Conservation (phyloP, 805 yeast species). For the Candida suzukii region DNA sequence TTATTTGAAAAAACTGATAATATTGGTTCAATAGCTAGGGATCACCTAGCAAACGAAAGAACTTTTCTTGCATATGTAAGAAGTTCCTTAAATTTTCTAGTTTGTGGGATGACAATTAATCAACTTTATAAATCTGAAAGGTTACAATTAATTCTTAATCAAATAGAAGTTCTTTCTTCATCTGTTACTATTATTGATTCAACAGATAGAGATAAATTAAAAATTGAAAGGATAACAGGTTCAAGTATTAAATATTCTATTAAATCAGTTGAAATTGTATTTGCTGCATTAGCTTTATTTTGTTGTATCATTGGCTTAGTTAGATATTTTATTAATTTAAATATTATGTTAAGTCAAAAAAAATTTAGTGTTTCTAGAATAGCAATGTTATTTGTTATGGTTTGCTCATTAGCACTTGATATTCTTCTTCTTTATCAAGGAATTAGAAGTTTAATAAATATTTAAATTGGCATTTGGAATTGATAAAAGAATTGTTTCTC, state of each 20-base stretch:
- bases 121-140: constrained; percentile 28
- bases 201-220: too few species aligned
- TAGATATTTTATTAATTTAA: constrained; percentile 13
- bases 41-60: constrained; percentile 42
- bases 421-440: not conserved
- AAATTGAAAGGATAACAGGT: too few species aligned
- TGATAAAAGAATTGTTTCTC: not conserved
- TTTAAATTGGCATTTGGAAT: too few species aligned
- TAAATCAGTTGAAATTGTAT: constrained; percentile 7
- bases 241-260: not conserved
- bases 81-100: constrained; percentile 31
- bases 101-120: constrained; percentile 33
- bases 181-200: not conserved
- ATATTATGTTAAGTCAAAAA: constrained; percentile 8
- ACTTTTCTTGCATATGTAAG: constrained; percentile 42
- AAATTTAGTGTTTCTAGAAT: constrained; percentile 12
- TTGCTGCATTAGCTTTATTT: constrained; percentile 5
- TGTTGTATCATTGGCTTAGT: constrained; percentile 5
- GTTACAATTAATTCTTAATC: not conserved
- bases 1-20: constrained; percentile 18
- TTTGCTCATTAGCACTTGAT: not conserved
- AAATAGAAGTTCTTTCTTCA: not conserved
- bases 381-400: constrained; percentile 4
- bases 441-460: not conserved
- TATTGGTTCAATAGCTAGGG: constrained; percentile 36